Evolutionary conservation across 2,329 filamentous ascomycete species (phyloP), one percentile per base, ranked within the genome.

Genomic region (Phoma herbarum): DNA sequence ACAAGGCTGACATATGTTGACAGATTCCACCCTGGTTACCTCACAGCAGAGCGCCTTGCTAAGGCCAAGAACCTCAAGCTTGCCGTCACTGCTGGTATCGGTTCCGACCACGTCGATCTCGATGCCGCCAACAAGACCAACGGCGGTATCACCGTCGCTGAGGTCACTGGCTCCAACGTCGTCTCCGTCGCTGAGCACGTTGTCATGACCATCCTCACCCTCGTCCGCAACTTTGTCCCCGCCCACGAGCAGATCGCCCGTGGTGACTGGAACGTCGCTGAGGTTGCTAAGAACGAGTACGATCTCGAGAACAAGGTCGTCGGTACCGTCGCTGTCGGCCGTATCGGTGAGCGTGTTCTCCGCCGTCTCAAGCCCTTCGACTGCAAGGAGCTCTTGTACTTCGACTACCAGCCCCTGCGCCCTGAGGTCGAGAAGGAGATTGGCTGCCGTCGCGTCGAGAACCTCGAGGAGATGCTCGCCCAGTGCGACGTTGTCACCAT

Each of bases 341-440:
- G 95, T 78, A 99, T 99, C 74, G 95, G 95, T 75, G 93, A 98
- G 88, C 93, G 95, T 82, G 95, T 99, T 59, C 88, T 99, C 71
- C 91, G 94, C 80, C 89, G 95, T 68, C 90, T 99, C 74, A 96
- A 96, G 88, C 84, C 93, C 68, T 99, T 99, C 77, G 94, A 97
- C 85, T 99, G 95, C 92, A 97, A 97, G 89, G 94, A 98, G 86
- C 88, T 99, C 49, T 88, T 98, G 65, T 99, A 99, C 91, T 98
- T 91, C 79, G 95, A 99, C 84, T 99, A 99, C 90, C 95, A 99
- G 86, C 93, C 94, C 51, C 86, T 99, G 66, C 85, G 82, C 61
- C 76, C 92, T 61, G 93, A 97, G 84, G 85, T 88, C 73, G 93
- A 98, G 88, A 88, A 90, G 81, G 94, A 97, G 85, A 98, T 98